Evolutionary conservation across 1,139 yeast genomes (phyloP).

Genomic region (Geotrichum citri-aurantii): DNA sequence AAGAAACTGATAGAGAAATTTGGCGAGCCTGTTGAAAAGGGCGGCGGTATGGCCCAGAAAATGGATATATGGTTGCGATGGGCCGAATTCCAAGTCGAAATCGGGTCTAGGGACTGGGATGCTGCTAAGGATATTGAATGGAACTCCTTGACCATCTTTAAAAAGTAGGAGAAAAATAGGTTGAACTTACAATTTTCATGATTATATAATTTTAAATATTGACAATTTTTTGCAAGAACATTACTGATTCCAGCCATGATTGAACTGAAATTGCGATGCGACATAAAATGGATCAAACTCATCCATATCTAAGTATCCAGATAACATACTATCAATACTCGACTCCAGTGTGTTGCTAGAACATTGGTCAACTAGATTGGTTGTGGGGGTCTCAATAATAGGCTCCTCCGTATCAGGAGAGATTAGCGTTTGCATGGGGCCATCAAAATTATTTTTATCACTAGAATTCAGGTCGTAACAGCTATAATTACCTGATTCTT

Average conservation of each 20-base stretch:
- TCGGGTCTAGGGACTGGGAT: constrained; percentile 29
- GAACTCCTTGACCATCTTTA: constrained; percentile 24
- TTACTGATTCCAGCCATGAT: neutral
- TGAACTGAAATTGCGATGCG: neutral
- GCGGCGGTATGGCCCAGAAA: constrained; percentile 24
- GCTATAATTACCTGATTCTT: neutral
- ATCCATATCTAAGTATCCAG: neutral
- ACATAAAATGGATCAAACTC: constrained; percentile 7
- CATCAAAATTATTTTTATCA: neutral
- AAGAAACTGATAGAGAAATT: constrained; percentile 25
- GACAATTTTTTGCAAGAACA: neutral
- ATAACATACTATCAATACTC: neutral
- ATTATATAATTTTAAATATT: neutral
- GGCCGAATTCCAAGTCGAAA: constrained; percentile 26
- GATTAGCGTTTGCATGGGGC: neutral
- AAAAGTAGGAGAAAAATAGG: neutral
- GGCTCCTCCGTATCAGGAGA: neutral
- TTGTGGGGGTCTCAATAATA: neutral
- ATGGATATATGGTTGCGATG: constrained; percentile 32
- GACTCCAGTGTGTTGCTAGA: neutral
- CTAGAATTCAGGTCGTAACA: neutral
- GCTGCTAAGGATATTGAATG: constrained; percentile 25
- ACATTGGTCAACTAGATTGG: neutral
- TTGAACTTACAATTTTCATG: neutral
- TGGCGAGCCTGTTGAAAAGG: constrained; percentile 31